These are phyloP conservation scores for Cnidoscolus chayamansa DNA, from an alignment of 441 rosid species.

Conservation along the genomic window DNA sequence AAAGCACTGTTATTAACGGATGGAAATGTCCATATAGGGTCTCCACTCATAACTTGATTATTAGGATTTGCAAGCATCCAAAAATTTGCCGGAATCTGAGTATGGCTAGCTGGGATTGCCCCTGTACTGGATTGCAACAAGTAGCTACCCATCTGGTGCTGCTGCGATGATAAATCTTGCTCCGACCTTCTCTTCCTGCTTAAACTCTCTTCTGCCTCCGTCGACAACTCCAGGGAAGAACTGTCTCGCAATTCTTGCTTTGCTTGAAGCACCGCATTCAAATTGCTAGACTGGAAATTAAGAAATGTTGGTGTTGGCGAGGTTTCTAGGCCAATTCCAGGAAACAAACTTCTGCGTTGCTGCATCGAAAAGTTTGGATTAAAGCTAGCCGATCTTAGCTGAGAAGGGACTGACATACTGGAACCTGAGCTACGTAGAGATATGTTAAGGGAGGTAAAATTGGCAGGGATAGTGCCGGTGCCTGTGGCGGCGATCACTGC, in stretches of 20 bases:
- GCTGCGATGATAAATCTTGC: conserved; percentile 44
- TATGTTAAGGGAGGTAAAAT: conserved; percentile 85
- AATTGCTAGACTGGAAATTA: conserved; percentile 59
- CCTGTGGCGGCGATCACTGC: conserved; percentile 94
- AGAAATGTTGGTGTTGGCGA: conserved; percentile 60
- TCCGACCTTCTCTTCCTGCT: conserved; percentile 49
- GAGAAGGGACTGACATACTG: conserved; percentile 76
- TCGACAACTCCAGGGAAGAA: conserved; percentile 44
- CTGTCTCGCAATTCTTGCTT: conserved; percentile 60
- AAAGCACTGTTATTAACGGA: conserved; percentile 44
- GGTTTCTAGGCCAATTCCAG: conserved; percentile 54
- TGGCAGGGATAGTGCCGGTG: conserved; percentile 91
- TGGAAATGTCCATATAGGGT: conserved; percentile 67
- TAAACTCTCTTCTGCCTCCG: conserved; percentile 39
- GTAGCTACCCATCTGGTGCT: conserved; percentile 53
- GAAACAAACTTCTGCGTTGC: conserved; percentile 53
- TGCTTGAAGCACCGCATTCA: conserved; percentile 46
- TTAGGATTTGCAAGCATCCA: conserved; percentile 60
- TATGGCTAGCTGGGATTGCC: conserved; percentile 44
- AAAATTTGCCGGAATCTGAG: conserved; percentile 55
- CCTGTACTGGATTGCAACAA: conserved; percentile 52
- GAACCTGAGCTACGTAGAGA: conserved; percentile 95
- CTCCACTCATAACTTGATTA: conserved; percentile 57
- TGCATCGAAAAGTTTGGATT: conserved; percentile 56
- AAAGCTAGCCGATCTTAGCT: conserved; percentile 57